Conservation (phyloP, 2,329 filamentous ascomycete species). For the Didymella pomorum region DNA sequence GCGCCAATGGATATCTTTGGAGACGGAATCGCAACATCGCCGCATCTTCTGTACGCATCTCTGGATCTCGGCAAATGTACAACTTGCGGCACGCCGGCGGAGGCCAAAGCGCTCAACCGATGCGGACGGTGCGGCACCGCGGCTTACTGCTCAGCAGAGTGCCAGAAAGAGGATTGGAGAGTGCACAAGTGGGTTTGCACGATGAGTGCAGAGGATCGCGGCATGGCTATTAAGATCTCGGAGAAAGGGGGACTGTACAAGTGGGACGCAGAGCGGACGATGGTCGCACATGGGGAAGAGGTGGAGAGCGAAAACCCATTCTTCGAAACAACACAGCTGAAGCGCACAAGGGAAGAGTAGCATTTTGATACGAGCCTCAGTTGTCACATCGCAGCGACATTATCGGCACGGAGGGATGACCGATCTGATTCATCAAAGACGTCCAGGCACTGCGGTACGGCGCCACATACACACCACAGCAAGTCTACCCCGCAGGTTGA, state of each 20-base stretch:
- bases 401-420: background rate
- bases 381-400: background rate
- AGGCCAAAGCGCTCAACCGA: conserved; percentile 20
- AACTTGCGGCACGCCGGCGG: conserved; percentile 14
- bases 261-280: conserved; percentile 30
- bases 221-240: conserved; percentile 29
- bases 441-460: background rate
- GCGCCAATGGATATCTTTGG: conserved; percentile 39
- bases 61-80: conserved; percentile 27
- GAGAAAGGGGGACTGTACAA: conserved; percentile 32
- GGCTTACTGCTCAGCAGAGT: conserved; percentile 30
- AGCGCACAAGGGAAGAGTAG: conserved; percentile 4
- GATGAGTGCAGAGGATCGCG: conserved; percentile 33
- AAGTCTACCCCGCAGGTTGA: conserved; percentile 1
- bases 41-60: conserved; percentile 31
- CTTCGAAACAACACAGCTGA: conserved; percentile 19
- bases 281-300: conserved; percentile 20
- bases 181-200: conserved; percentile 35
- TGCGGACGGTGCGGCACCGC: conserved; percentile 36
- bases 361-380: background rate
- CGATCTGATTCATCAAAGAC: background rate
- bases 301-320: conserved; percentile 32
- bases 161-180: conserved; percentile 33
- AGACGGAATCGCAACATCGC: conserved; percentile 35
- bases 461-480: background rate